Conservation (phyloP, 352 stramenopile species). For the Blastocystis sp. region DNA sequence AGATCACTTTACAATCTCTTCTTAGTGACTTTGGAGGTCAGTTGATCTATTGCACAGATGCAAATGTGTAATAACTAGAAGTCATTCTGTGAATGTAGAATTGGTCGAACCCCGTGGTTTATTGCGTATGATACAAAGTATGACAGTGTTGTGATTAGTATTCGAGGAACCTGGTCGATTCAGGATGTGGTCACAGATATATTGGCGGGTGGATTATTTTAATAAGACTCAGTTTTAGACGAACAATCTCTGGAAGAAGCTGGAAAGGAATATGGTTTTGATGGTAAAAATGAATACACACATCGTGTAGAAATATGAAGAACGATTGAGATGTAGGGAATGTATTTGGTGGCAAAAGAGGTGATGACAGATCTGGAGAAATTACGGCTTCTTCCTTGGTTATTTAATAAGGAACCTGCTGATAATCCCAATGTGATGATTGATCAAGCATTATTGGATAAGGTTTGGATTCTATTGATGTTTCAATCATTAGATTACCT, state of each 20-base stretch:
- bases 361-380: not conserved
- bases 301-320: not conserved
- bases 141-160: conserved; percentile 30
- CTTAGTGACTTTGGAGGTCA: not conserved
- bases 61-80: not conserved
- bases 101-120: conserved; percentile 43
- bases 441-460: not conserved
- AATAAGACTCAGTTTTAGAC: not conserved
- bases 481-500: not conserved
- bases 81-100: not conserved
- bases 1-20: conserved; percentile 35
- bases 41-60: conserved; percentile 27
- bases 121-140: conserved; percentile 41
- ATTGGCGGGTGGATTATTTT: not conserved
- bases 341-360: conserved; percentile 44
- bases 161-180: conserved; percentile 39
- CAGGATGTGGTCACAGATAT: conserved; percentile 50
- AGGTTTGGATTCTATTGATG: not conserved
- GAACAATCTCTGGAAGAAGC: conserved; percentile 6
- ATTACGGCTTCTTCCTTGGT: not conserved
- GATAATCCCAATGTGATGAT: not conserved
- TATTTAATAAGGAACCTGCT: conserved; percentile 1
- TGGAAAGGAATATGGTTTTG: conserved; percentile 5
- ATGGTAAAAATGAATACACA: conserved; percentile 28
- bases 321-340: not conserved